Evolutionary conservation across 441 rosid genomes (phyloP).

Genomic region (Adansonia rubrostipa): DNA sequence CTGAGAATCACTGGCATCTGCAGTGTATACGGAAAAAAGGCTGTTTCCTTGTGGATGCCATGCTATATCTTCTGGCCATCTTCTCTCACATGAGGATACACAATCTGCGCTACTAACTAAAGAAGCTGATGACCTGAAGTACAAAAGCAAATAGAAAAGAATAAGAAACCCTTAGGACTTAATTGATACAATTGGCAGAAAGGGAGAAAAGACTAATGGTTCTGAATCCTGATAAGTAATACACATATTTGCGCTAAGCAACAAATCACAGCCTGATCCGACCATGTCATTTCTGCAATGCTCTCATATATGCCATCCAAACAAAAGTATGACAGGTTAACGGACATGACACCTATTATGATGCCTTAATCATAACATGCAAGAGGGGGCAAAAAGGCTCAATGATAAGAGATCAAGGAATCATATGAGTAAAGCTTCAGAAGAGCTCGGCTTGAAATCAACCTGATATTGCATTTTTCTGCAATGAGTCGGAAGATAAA

Average conservation of each 20-base stretch:
- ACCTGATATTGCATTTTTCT: constrained; percentile 9
- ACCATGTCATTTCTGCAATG: not conserved
- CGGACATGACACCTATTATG: constrained; percentile 8
- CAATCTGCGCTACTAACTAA: constrained; percentile 71
- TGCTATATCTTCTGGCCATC: constrained; percentile 94
- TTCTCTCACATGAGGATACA: constrained; percentile 63
- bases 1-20: constrained; percentile 85
- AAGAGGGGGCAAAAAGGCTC: constrained; percentile 3
- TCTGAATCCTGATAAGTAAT: constrained; percentile 11
- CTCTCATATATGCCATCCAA: not conserved
- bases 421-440: constrained; percentile 1
- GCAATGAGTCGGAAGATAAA: constrained; percentile 6
- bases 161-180: constrained; percentile 19
- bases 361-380: constrained; percentile 4
- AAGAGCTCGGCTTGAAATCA: constrained; percentile 5
- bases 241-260: not conserved
- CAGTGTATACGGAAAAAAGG: constrained; percentile 64
- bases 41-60: constrained; percentile 90
- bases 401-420: constrained; percentile 1
- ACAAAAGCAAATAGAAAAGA: constrained; percentile 6
- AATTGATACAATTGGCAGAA: constrained; percentile 10
- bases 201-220: not conserved
- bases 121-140: constrained; percentile 74
- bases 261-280: not conserved
- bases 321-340: not conserved